These are phyloP conservation scores for Curvularia eragrostidis DNA, from an alignment of 2,329 filamentous ascomycete genomes.

Conservation along the genomic window DNA sequence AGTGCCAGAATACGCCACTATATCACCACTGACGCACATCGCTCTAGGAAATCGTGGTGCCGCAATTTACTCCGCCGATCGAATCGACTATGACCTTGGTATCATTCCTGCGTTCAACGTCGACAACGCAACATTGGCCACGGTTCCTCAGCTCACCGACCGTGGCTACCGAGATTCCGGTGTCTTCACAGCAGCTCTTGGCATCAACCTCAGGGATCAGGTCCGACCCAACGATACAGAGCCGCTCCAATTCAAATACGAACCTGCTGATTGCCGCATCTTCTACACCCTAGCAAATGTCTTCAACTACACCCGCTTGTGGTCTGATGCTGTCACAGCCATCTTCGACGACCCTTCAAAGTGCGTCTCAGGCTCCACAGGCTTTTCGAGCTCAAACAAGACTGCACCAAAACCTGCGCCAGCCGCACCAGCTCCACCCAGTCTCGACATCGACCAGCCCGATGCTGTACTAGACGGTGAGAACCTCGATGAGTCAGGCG, in stretches of 20 bases:
- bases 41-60: constrained; percentile 54
- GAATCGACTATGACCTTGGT: constrained; percentile 23
- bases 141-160: constrained; percentile 11
- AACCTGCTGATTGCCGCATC: constrained; percentile 50
- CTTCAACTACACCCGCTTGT: constrained; percentile 48
- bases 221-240: constrained; percentile 39
- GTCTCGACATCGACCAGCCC: not conserved
- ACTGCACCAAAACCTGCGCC: constrained; percentile 7
- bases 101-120: not conserved
- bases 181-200: not conserved
- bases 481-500: not conserved
- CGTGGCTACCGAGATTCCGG: not conserved
- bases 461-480: not conserved
- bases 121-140: constrained; percentile 6
- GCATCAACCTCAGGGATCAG: constrained; percentile 43
- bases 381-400: constrained; percentile 22
- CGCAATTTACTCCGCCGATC: constrained; percentile 43
- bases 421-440: constrained; percentile 1
- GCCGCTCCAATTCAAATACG: constrained; percentile 50
- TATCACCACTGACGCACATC: not conserved
- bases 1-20: not conserved
- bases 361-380: constrained; percentile 45
- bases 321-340: constrained; percentile 45
- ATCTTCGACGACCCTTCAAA: constrained; percentile 39
- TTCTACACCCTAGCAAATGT: constrained; percentile 48